A percentile compares a stretch with the other conserved stretches of the same genome.
Conservation (phyloP, 306 rosid genomes). For the Echinosophora koreensis region DNA sequence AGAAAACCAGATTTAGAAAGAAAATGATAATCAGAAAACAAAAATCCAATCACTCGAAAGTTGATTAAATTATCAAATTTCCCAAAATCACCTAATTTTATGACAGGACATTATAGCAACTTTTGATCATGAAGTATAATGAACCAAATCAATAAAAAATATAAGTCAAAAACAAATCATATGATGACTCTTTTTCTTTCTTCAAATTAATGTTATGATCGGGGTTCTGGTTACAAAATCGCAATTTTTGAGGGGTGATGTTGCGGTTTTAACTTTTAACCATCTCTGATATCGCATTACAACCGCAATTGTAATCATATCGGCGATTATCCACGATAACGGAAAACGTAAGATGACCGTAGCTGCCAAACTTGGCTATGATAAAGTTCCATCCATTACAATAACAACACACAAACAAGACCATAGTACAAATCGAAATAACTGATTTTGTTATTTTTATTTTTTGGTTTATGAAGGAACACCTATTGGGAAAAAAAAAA, state of each 20-base stretch:
- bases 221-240: no score
- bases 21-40: constrained; percentile 11
- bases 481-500: constrained; percentile 7
- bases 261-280: no score
- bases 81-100: constrained; percentile 4
- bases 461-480: background rate
- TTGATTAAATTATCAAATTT: constrained; percentile 23
- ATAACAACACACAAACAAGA: background rate
- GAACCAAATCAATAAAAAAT: constrained; percentile 17
- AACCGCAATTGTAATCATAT: no score
- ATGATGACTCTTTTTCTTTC: background rate
- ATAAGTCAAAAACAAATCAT: background rate
- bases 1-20: background rate
- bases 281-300: no score
- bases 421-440: background rate
- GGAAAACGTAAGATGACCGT: no score
- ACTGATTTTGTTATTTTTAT: background rate
- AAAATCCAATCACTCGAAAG: background rate
- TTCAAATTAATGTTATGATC: background rate
- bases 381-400: constrained; percentile 13
- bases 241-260: no score
- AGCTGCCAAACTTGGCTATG: background rate
- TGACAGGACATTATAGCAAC: no score
- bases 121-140: background rate
- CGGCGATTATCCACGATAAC: no score